Evolutionary conservation across 768 basidiomycete species (phyloP).

Genomic region (Nidularia sp.): DNA sequence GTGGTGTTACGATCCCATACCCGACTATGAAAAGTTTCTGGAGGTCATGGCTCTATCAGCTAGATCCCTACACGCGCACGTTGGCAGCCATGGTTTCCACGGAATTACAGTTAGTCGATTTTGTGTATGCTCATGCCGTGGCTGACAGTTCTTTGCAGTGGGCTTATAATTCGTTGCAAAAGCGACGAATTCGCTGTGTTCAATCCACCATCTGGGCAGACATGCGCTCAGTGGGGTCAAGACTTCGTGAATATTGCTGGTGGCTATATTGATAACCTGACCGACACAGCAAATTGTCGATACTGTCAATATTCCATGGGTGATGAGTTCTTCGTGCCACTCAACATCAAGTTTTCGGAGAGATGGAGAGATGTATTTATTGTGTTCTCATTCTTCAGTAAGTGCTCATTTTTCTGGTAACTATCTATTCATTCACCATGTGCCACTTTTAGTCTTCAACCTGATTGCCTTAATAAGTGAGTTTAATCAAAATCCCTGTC

Average conservation of each 20-base stretch:
- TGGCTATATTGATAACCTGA: slow-evolving; percentile 71
- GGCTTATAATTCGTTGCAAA: slow-evolving; percentile 59
- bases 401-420: slow-evolving; percentile 11
- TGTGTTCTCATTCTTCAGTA: slow-evolving; percentile 56
- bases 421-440: neutral
- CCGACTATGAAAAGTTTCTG: slow-evolving; percentile 63
- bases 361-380: slow-evolving; percentile 72
- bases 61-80: slow-evolving; percentile 67
- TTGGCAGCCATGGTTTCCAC: slow-evolving; percentile 73
- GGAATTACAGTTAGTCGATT: slow-evolving; percentile 56
- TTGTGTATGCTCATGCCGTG: slow-evolving; percentile 6
- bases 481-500: slow-evolving; percentile 3
- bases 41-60: slow-evolving; percentile 74
- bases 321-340: slow-evolving; percentile 64
- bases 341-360: slow-evolving; percentile 60
- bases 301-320: slow-evolving; percentile 72
- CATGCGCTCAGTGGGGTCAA: slow-evolving; percentile 67
- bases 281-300: slow-evolving; percentile 55
- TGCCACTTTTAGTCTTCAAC: slow-evolving; percentile 54
- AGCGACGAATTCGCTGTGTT: slow-evolving; percentile 69
- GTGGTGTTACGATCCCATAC: slow-evolving; percentile 76
- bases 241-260: slow-evolving; percentile 58
- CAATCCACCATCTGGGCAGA: slow-evolving; percentile 70
- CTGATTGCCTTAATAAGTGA: slow-evolving; percentile 50
- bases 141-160: slow-evolving; percentile 27